These are phyloP conservation scores for Aspergillus caelatus DNA, from an alignment of 2,329 filamentous ascomycete species.

Conservation along the genomic window DNA sequence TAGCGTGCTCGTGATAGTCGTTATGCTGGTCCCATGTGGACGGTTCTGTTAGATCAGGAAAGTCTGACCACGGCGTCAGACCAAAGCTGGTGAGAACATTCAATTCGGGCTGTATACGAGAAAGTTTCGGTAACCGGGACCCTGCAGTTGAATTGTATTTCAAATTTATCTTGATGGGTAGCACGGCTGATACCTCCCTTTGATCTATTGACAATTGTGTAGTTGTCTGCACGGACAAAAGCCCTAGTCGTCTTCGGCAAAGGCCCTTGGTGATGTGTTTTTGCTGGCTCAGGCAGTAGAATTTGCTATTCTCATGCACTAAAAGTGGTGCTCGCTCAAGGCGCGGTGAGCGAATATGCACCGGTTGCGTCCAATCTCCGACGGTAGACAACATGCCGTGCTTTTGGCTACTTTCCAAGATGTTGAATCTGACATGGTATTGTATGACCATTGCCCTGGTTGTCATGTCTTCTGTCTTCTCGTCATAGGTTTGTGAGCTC, in stretches of 20 bases:
- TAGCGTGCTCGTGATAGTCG: neutral
- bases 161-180: slow-evolving; percentile 11
- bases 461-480: slow-evolving; percentile 10
- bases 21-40: slow-evolving; percentile 12
- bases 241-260: slow-evolving; percentile 6
- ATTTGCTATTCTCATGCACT: slow-evolving; percentile 5
- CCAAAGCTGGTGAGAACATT: slow-evolving; percentile 20
- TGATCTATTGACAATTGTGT: slow-evolving; percentile 3
- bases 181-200: neutral
- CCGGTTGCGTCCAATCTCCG: slow-evolving; percentile 11
- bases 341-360: slow-evolving; percentile 14
- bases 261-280: slow-evolving; percentile 10
- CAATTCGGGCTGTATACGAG: slow-evolving; percentile 12
- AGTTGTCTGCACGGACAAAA: slow-evolving; percentile 1
- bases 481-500: neutral
- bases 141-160: slow-evolving; percentile 9
- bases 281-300: slow-evolving; percentile 10
- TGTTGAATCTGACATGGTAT: slow-evolving; percentile 12
- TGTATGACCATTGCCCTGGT: slow-evolving; percentile 6
- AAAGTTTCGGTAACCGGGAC: slow-evolving; percentile 6
- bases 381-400: neutral
- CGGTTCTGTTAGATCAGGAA: slow-evolving; percentile 14
- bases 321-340: slow-evolving; percentile 16
- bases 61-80: slow-evolving; percentile 15
- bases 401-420: slow-evolving; percentile 1